Base-by-base conservation (phyloP, 1,284 basidiomycete species). In the Schizophyllum commune region DNA sequence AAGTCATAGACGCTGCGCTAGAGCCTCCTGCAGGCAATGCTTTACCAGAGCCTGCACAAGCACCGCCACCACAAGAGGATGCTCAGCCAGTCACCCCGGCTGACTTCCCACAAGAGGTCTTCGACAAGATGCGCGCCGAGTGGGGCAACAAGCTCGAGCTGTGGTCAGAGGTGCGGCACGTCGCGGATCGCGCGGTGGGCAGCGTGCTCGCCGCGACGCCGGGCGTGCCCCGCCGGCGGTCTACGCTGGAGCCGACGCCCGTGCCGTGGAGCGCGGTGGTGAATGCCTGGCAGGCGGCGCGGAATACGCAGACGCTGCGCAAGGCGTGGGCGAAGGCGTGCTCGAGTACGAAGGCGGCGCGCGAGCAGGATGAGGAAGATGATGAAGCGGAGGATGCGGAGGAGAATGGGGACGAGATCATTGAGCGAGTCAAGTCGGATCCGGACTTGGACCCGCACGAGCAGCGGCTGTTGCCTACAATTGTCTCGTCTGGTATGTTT, bases 361-460 rank as follows among this genome's bases (percentile, higher is more conserved):
- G 74, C 62, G 77, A 73, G 34, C 72, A 75, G 4, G 77, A 78
- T 33, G 77, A 77, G 13, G 75, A 72, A 17, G 73, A 77, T 22
- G 73, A 74, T 20, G 74, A 77, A 32, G 68, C 68, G 32, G 72
- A 72, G 60, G 66, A 78, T 71, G 63, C 76, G 65, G 63, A 76
- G 69, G 68, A 74, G 69, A 63, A 70, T n/a, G 68, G 77, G 19
- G 90, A 94, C 69, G 83, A 88, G 64, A 80, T 94, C 13, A 79
- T 94, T 32, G 91, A 93, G 68, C 78, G 78, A 32, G 68, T 96
- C 58, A 91, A 83, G 71, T 85, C 84, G 63, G 88, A 92, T 63
- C 79, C 83, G 60, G 84, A 89, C 32, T 79, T 96, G 39, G 89
- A 91, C 61, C 71, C 77, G 32, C 88, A 96, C 66, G 92, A 95